Evolutionary conservation across 352 stramenopile species (phyloP).

Genomic region (Phytophthora idaei): DNA sequence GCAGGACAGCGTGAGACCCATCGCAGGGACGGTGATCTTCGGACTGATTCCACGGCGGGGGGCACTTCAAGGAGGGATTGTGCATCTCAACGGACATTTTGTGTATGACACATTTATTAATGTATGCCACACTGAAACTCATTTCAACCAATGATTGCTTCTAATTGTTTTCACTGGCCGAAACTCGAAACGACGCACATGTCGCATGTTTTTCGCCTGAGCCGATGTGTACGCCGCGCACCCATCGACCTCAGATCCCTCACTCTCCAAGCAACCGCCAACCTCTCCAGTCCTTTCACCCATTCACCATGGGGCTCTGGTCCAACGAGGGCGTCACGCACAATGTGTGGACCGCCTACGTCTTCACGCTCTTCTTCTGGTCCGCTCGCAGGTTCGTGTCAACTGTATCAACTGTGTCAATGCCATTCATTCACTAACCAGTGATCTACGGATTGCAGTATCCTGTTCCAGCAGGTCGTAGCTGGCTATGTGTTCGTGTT

Average conservation of each 20-base stretch:
- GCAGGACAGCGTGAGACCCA: conserved; percentile 29
- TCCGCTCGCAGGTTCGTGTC: conserved; percentile 50
- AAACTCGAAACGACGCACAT: conserved; percentile 24
- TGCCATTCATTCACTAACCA: not conserved
- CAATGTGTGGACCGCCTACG: conserved; percentile 72
- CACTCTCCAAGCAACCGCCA: conserved; percentile 11
- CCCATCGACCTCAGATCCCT: conserved; percentile 3
- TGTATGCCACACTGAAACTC: not conserved
- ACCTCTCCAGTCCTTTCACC: not conserved
- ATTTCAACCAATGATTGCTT: not conserved
- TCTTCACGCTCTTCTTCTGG: conserved; percentile 83
- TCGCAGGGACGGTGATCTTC: conserved; percentile 7
- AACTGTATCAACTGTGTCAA: not conserved
- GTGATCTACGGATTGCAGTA: conserved; percentile 33
- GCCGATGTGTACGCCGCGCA: conserved; percentile 17
- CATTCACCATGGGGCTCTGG: conserved; percentile 26
- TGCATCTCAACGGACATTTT: conserved; percentile 2
- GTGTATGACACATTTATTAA: not conserved
- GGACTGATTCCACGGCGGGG: conserved; percentile 2
- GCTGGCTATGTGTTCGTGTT: conserved; percentile 81
- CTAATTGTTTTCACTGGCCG: conserved; percentile 1
- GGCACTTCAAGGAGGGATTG: conserved; percentile 27
- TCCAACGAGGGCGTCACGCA: conserved; percentile 34
- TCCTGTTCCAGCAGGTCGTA: conserved; percentile 82
- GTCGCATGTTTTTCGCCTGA: conserved; percentile 10